Conservation (phyloP, 768 basidiomycete genomes). For the Amanita pallidorosea region DNA sequence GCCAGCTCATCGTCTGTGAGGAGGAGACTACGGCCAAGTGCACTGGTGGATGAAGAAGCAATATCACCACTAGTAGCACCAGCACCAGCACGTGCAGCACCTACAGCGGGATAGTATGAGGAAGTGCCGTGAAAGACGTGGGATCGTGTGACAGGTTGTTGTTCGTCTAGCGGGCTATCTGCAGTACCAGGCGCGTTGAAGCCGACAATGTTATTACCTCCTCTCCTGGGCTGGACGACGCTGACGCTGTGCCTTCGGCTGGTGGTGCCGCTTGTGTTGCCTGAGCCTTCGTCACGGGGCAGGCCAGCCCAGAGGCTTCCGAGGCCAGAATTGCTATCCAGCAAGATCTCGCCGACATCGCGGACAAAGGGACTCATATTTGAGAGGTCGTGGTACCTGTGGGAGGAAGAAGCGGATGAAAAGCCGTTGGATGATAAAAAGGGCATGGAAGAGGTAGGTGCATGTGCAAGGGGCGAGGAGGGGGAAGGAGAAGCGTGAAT, state of each 20-base stretch:
- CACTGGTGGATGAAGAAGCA: conserved; percentile 9
- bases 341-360: conserved; percentile 68
- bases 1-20: conserved; percentile 77
- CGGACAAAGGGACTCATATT: conserved; percentile 84
- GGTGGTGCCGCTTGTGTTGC: conserved; percentile 54
- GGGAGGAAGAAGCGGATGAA: conserved; percentile 19
- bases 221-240: conserved; percentile 64
- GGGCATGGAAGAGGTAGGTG: conserved; percentile 15
- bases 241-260: conserved; percentile 78
- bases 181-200: conserved; percentile 54
- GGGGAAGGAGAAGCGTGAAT: conserved; percentile 37
- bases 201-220: conserved; percentile 42
- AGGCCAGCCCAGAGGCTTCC: conserved; percentile 70
- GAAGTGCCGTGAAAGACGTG: conserved; percentile 7
- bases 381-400: conserved; percentile 43
- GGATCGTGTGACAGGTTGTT: conserved; percentile 9
- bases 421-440: conserved; percentile 24
- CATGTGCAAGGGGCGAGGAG: conserved; percentile 24
- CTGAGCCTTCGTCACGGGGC: conserved; percentile 45
- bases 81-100: conserved; percentile 1
- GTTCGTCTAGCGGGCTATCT: conserved; percentile 25
- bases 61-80: background rate
- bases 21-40: conserved; percentile 36
- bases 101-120: background rate
- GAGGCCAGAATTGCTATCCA: conserved; percentile 64